Percentiles rank a stretch among this genome's conserved stretches.
Conservation (phyloP, 2,329 filamentous ascomycete genomes). For the Fusarium globosum region DNA sequence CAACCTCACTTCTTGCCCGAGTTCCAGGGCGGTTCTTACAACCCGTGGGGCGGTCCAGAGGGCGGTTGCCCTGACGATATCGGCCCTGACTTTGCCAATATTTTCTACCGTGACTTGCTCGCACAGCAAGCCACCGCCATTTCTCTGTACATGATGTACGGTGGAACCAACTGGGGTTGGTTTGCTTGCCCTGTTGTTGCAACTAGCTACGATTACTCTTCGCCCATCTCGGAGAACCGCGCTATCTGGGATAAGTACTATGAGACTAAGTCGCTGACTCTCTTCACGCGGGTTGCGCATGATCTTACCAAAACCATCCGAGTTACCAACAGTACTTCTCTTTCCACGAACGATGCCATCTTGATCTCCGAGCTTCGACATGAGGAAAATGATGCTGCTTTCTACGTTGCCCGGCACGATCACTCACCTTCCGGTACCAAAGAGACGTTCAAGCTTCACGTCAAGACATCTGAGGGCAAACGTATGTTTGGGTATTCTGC, state of each 20-base stretch:
- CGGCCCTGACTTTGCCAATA: constrained; percentile 68
- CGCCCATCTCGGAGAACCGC: constrained; percentile 69
- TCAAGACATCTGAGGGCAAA: constrained; percentile 66
- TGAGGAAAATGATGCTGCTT: constrained; percentile 65
- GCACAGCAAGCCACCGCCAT: constrained; percentile 69
- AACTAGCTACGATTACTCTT: constrained; percentile 72
- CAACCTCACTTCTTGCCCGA: constrained; percentile 44
- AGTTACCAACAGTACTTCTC: constrained; percentile 47
- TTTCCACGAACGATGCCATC: constrained; percentile 61
- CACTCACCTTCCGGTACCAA: constrained; percentile 62
- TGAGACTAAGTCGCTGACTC: constrained; percentile 70
- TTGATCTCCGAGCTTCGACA: constrained; percentile 68
- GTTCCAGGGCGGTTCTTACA: constrained; percentile 56
- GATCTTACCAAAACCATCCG: constrained; percentile 67
- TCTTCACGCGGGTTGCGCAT: constrained; percentile 63
- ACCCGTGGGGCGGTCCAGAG: constrained; percentile 70
- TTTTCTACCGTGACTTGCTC: constrained; percentile 73
- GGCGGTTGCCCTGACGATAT: constrained; percentile 65
- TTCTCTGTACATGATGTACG: constrained; percentile 73
- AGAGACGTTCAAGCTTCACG: constrained; percentile 64
- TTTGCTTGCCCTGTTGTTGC: constrained; percentile 67
- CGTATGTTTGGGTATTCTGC: neutral
- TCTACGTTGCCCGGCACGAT: constrained; percentile 68
- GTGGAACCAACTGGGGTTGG: constrained; percentile 73
- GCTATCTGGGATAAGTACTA: constrained; percentile 69